phyloP scores from a whole-genome alignment of 768 basidiomycete species.

The Albatrellus ellisii region DNA sequence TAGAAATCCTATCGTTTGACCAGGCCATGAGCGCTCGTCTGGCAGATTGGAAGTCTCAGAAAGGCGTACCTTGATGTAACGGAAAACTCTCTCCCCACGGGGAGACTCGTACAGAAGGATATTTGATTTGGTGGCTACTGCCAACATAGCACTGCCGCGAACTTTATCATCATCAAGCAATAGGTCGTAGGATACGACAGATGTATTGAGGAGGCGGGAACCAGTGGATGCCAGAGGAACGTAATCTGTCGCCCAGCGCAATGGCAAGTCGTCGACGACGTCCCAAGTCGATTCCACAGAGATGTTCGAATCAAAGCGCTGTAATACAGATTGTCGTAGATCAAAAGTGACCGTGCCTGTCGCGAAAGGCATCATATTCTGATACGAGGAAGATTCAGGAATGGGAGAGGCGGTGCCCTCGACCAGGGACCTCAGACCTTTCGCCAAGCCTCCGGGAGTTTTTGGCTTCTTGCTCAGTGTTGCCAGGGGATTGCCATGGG shows the following conservation, averaged over 20 bases:
- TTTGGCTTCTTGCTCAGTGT: conserved; percentile 34
- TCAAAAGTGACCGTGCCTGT: not conserved
- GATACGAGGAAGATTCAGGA: conserved; percentile 12
- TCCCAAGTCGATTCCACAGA: conserved; percentile 33
- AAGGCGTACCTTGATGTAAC: conserved; percentile 57
- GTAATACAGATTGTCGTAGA: not conserved
- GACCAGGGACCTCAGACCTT: conserved; percentile 45
- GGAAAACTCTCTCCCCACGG: conserved; percentile 70
- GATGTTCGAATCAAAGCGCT: too few species aligned
- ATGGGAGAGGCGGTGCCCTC: conserved; percentile 24
- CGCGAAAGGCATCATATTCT: not conserved
- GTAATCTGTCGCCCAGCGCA: conserved; percentile 83
- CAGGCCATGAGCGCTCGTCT: not conserved
- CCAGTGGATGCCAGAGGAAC: conserved; percentile 61
- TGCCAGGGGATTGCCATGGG: conserved; percentile 38
- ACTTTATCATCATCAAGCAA: conserved; percentile 45
- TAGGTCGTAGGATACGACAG: conserved; percentile 54
- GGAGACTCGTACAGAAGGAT: conserved; percentile 75
- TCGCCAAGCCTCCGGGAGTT: conserved; percentile 43
- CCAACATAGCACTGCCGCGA: conserved; percentile 43
- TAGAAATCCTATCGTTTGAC: conserved; percentile 57
- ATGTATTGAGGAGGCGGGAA: conserved; percentile 44
- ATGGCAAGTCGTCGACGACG: conserved; percentile 54
- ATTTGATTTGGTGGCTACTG: conserved; percentile 60
- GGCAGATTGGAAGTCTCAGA: not conserved